Conservation (phyloP, 2,329 filamentous ascomycete species). For the Talaromyces sp. region DNA sequence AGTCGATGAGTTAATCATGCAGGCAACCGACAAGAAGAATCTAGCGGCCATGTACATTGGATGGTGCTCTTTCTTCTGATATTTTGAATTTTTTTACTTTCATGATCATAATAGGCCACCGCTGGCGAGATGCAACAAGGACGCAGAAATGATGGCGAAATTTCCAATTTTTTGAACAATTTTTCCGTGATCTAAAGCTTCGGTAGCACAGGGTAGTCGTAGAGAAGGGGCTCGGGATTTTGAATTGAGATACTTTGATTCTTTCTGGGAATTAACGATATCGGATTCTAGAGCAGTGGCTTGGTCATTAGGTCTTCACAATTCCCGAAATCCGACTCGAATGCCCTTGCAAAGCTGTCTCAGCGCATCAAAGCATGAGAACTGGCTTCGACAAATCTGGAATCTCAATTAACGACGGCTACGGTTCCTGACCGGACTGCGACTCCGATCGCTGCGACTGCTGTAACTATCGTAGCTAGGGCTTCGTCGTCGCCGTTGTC, state of each 20-base stretch:
- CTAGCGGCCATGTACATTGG: constrained; percentile 96
- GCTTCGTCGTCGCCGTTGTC: constrained; percentile 55
- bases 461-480: constrained; percentile 66
- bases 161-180: no score
- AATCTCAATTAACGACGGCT: constrained; percentile 25
- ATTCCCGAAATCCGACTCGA: not conserved
- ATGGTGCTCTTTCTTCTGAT: constrained; percentile 73
- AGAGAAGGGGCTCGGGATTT: not conserved
- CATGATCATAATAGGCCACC: no score
- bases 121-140: no score
- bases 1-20: constrained; percentile 90
- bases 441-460: constrained; percentile 54
- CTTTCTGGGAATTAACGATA: not conserved
- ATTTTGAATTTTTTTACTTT: not conserved
- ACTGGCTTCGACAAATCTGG: not conserved
- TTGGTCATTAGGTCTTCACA: not conserved
- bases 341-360: no score
- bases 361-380: no score
- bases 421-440: constrained; percentile 54
- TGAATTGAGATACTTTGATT: not conserved
- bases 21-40: constrained; percentile 79
- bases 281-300: not conserved
- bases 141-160: no score
- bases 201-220: no score
- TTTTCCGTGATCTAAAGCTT: no score